Base-by-base conservation (phyloP, 768 basidiomycete species). In the Paxillus ammoniavirescens region DNA sequence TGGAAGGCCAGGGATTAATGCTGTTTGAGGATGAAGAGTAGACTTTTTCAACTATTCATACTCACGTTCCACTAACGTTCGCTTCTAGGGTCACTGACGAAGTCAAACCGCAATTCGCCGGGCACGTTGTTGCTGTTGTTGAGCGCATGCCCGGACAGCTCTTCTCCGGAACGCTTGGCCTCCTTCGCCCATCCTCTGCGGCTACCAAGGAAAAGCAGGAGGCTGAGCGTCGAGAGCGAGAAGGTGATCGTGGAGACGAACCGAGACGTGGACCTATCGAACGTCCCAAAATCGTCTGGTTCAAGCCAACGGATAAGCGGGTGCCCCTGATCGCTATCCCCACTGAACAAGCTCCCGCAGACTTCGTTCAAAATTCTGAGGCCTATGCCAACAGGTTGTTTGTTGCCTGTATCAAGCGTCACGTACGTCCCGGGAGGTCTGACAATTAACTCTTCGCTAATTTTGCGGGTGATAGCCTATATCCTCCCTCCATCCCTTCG, bases 161-260 rank as follows among this genome's bases (percentile, higher is more conserved):
- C 46, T 99, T 98, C 76, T 96, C 94, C 31, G 97, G 97, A 13
- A 98, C 94, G 44, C 82, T 99, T 3, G 97, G 96, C 49, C 84
- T 98, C 31, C 78, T 98, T 23, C 89, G 96, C 30, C 96, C 96
- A 5, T 97, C 94, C 21, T 96, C 93, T 46, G 94, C 93, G 42
- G 96, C 95, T 1, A 98, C 96, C 30, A 98, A 98, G 70, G 96
- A 98, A 76, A 98, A 98, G 71, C 95, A 98, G 68, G 96, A 98
- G 59, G 93, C 96, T 26, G 97, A 99, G 70, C 84, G 97, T 36
- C 87, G 94, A 52, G 97, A 98, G 72, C 88, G 97, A 48, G 97
- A 97, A 69, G 97, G 96, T 43, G 93, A 95, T 66, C 85, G 85
- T 56, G 89, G 84, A 41, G 89, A 91, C 54, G 91, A 93, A 66